Evolutionary conservation across 257 asterid genomes (phyloP).

Genomic region (Linaria vulgaris): DNA sequence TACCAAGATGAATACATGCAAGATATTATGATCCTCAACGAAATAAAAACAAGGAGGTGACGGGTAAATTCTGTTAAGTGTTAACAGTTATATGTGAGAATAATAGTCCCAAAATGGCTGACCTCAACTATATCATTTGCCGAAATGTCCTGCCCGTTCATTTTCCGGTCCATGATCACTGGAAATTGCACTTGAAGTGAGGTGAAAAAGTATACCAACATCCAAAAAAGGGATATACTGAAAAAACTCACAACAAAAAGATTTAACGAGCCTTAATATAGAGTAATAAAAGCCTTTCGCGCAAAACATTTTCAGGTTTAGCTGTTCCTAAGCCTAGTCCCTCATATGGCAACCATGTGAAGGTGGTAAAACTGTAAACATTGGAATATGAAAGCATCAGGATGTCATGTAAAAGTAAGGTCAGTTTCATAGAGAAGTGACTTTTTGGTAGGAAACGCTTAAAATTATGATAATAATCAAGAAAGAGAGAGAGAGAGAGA

Average conservation of each 20-base stretch:
- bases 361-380: not conserved
- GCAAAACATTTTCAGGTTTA: slow-evolving; percentile 1
- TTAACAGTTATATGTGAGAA: slow-evolving; percentile 13
- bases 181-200: slow-evolving; percentile 42
- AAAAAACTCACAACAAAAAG: slow-evolving; percentile 18
- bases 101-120: slow-evolving; percentile 29
- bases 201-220: slow-evolving; percentile 32
- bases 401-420: slow-evolving; percentile 10
- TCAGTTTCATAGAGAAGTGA: slow-evolving; percentile 12
- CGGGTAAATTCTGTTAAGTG: slow-evolving; percentile 16
- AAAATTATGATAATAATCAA: too few relatives aligned
- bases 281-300: slow-evolving; percentile 1
- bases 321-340: not conserved
- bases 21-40: slow-evolving; percentile 2
- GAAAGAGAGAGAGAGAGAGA: too few relatives aligned
- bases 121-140: slow-evolving; percentile 77
- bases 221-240: slow-evolving; percentile 18
- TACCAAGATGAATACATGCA: slow-evolving; percentile 18
- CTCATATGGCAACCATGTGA: slow-evolving; percentile 11
- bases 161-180: slow-evolving; percentile 87
- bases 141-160: slow-evolving; percentile 78
- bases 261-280: slow-evolving; percentile 13
- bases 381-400: slow-evolving; percentile 5
- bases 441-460: not conserved
- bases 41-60: not conserved